Evolutionary conservation across 305 asterid genomes (phyloP).

Genomic region (Ruellia speciosa): DNA sequence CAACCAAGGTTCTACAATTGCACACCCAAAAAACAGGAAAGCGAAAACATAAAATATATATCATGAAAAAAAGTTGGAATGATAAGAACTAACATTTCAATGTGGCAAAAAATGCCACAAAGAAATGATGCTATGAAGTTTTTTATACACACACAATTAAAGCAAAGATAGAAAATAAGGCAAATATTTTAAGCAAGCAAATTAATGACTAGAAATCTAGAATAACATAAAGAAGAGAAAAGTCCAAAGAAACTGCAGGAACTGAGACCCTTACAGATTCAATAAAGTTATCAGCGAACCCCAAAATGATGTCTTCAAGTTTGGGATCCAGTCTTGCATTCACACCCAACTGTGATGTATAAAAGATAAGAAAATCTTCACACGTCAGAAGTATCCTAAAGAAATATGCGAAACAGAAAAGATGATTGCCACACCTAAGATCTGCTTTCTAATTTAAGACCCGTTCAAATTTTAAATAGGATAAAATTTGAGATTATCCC

Average conservation of each 20-base stretch:
- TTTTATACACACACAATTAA: too few species aligned
- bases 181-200: too few species aligned
- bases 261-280: conserved; percentile 58
- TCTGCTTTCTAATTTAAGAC: background rate
- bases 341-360: conserved; percentile 54
- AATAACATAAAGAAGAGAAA: background rate
- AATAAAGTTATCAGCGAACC: conserved; percentile 77
- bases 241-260: conserved; percentile 18
- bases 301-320: conserved; percentile 78
- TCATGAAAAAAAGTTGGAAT: background rate
- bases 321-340: conserved; percentile 69
- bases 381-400: conserved; percentile 8
- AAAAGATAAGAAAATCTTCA: conserved; percentile 22
- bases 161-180: too few species aligned
- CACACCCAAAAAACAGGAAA: background rate
- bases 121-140: too few species aligned
- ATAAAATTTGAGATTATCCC: conserved; percentile 1
- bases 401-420: conserved; percentile 16
- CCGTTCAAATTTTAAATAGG: conserved; percentile 14
- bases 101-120: too few species aligned
- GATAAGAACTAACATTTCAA: too few species aligned
- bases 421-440: background rate
- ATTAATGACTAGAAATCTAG: background rate
- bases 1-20: background rate
- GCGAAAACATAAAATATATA: background rate